Conservation (phyloP, 257 asterid genomes). For the Solanum ahanhuiri region DNA sequence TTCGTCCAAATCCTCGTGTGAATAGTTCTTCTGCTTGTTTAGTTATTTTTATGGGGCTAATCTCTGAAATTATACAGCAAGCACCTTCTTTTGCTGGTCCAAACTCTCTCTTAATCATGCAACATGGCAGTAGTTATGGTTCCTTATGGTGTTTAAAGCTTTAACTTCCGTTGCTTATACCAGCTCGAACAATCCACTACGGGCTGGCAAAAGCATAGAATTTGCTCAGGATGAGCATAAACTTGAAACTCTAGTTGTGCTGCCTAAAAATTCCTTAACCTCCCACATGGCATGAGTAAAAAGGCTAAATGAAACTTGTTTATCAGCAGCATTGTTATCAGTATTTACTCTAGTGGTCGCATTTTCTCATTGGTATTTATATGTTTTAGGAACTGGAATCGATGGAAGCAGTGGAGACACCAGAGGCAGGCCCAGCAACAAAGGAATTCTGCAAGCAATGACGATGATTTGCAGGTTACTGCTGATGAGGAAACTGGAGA, state of each 20-base stretch:
- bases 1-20: neutral
- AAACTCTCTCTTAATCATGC: neutral
- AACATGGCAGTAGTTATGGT: neutral
- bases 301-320: neutral
- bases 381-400: slow-evolving; percentile 58
- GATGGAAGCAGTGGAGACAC: slow-evolving; percentile 69
- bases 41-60: neutral
- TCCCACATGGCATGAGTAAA: neutral
- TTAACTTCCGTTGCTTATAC: neutral
- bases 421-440: slow-evolving; percentile 33
- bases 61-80: neutral
- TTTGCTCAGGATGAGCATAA: neutral
- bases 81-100: neutral
- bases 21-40: neutral
- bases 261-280: neutral
- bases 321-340: neutral
- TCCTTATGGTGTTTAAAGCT: neutral
- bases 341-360: neutral
- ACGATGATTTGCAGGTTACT: slow-evolving; percentile 15
- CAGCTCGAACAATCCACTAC: neutral
- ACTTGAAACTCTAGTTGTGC: neutral
- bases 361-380: neutral
- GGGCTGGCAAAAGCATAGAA: neutral
- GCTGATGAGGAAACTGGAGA: slow-evolving; percentile 58
- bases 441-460: slow-evolving; percentile 18